Percentiles rank a stretch among this genome's conserved stretches.
These are phyloP conservation scores for Trichomonascaceae sp. DNA, from an alignment of 1,139 yeast genomes.

Conservation along the genomic window DNA sequence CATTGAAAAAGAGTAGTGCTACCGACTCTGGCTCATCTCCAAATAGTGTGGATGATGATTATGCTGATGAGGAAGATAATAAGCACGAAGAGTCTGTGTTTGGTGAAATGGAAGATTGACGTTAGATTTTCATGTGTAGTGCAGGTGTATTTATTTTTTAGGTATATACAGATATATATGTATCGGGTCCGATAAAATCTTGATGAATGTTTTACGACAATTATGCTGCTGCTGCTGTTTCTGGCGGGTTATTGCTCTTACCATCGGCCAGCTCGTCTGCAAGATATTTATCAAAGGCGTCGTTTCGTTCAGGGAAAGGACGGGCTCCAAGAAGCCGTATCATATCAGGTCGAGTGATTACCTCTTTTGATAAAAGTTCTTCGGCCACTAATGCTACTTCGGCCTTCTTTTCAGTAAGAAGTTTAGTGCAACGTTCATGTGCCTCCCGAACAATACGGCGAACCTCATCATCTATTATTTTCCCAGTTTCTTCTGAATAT, in stretches of 20 bases:
- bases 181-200: background rate
- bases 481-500: conserved; percentile 81
- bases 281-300: conserved; percentile 84
- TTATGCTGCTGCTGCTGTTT: conserved; percentile 3
- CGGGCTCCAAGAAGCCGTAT: conserved; percentile 78
- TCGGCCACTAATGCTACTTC: conserved; percentile 85
- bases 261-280: conserved; percentile 17
- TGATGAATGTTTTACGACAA: background rate
- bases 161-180: conserved; percentile 6
- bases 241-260: background rate
- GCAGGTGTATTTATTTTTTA: conserved; percentile 1
- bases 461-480: conserved; percentile 75
- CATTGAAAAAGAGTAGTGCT: conserved; percentile 3
- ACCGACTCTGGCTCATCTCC: conserved; percentile 5
- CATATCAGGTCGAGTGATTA: conserved; percentile 87
- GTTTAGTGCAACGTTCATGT: conserved; percentile 57
- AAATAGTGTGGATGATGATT: conserved; percentile 17
- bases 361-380: conserved; percentile 76
- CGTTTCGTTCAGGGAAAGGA: conserved; percentile 85
- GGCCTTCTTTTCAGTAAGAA: conserved; percentile 62
- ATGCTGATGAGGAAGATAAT: conserved; percentile 15
- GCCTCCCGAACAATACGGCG: conserved; percentile 76
- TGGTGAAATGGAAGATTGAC: conserved; percentile 27
- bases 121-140: background rate
- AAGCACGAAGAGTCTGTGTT: conserved; percentile 21